Evolutionary conservation across 2,329 filamentous ascomycete species (phyloP).

Genomic region (Aureobasidium lini): DNA sequence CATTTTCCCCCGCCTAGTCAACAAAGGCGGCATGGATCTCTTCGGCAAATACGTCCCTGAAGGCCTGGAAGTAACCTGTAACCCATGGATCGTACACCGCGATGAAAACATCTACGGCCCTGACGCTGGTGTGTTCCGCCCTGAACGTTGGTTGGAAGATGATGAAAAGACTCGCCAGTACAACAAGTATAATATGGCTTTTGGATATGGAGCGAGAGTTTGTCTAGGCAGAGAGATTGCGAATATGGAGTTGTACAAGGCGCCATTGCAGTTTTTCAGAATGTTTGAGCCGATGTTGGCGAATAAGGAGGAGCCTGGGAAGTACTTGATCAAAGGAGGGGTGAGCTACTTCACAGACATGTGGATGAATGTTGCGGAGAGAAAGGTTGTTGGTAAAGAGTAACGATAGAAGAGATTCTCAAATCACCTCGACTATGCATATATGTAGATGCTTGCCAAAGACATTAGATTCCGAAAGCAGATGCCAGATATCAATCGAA

Average conservation of each 20-base stretch:
- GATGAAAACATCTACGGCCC: conserved; percentile 15
- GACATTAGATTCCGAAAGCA: too few species aligned
- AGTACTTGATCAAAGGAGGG: conserved; percentile 36
- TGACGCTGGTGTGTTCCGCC: conserved; percentile 24
- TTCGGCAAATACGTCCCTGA: conserved; percentile 21
- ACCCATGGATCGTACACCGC: conserved; percentile 15
- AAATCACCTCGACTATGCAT: too few species aligned
- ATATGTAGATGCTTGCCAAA: too few species aligned
- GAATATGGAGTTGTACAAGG: conserved; percentile 48
- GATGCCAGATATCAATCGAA: too few species aligned
- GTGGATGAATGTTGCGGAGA: conserved; percentile 28
- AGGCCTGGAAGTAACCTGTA: conserved; percentile 14
- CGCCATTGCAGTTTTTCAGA: conserved; percentile 34
- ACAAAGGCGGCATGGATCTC: conserved; percentile 1
- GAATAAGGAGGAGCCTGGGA: conserved; percentile 26
- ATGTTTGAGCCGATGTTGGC: conserved; percentile 29
- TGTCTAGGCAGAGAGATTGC: conserved; percentile 46
- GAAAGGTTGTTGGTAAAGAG: background rate
- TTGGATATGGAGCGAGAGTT: conserved; percentile 43
- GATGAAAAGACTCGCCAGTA: conserved; percentile 31
- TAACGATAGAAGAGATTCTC: background rate
- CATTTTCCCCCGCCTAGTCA: conserved; percentile 5
- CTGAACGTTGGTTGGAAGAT: conserved; percentile 26
- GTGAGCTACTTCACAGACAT: conserved; percentile 37
- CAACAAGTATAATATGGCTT: conserved; percentile 43